Evolutionary conservation across 148 eudicot genomes (phyloP), one percentile per base, ranked within the genome.

Genomic region (Rhododendron vialii): DNA sequence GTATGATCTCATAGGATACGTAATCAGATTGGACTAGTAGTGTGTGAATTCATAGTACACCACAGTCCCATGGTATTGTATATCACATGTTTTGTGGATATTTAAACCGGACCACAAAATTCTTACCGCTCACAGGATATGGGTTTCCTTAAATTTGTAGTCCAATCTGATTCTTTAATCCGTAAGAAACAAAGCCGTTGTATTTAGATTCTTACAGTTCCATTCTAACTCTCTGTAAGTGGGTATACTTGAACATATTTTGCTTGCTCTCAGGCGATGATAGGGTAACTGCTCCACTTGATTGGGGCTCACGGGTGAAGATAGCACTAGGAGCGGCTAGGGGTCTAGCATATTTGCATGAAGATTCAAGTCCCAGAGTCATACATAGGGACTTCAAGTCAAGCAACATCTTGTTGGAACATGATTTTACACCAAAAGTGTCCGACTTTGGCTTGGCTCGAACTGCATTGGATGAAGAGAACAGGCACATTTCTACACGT

Each of bases 361-460:
- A 97, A 90, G 99, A 97, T 88, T 97, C 99, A 45, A 97, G 94
- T 88, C 99, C 99, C 10, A 92, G 95, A 74, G 96, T 97, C 89
- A 97, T 97, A 86, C 99, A 97, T 85, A 88, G 99, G 87, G 99
- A 97, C 86, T 97, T 97, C 89, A 97, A 97, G 88, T 90, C 98
- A 71, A 93, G 99, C 92, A 97, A 97, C 89, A 95, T 97, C 83
- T 90, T 97, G 89, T 86, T 97, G 86, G 99, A 94, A 92, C 86
- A 92, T 76, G 99, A 97, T 90, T 97, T 92, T 87, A 97, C 95
- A 7, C 98, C 99, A 63, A 97, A 95, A 89, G 99, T 97, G n/a
- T 97, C 99, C 7, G 99, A 97, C 88, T 97, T 97, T 91, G 99
- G 99, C 84, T 91, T 97, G 88, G 99, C 99, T 38, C 91, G 99